Evolutionary conservation across 2,329 filamentous ascomycete genomes (phyloP).

Genomic region (Sclerotinia trifoliorum): DNA sequence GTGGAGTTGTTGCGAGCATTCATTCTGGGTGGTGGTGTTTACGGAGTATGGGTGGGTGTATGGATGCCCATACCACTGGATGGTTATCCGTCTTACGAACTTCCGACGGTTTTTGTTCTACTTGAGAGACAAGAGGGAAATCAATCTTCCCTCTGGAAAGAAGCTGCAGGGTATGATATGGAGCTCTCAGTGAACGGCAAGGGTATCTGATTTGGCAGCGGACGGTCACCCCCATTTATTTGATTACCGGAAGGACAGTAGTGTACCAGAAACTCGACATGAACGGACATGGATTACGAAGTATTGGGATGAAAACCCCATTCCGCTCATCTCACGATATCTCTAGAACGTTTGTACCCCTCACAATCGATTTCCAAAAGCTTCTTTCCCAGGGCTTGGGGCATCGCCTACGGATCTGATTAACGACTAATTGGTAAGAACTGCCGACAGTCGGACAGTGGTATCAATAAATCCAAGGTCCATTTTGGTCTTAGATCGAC

Average conservation of each 20-base stretch:
- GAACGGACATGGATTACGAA: conserved; percentile 9
- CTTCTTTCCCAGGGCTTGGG: conserved; percentile 6
- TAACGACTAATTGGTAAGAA: conserved; percentile 23
- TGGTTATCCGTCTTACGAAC: conserved; percentile 15
- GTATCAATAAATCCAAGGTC: conserved; percentile 4
- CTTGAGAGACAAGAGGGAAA: conserved; percentile 18
- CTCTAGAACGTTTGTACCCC: conserved; percentile 12
- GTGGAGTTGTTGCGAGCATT: neutral
- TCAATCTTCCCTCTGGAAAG: neutral
- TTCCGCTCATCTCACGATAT: conserved; percentile 13
- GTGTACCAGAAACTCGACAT: conserved; percentile 8
- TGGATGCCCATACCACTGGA: conserved; percentile 21
- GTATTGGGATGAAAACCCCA: conserved; percentile 5
- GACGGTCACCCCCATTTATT: conserved; percentile 5
- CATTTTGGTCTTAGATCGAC: conserved; percentile 14
- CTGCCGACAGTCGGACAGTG: conserved; percentile 15
- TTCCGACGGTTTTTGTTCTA: conserved; percentile 8
- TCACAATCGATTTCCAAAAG: conserved; percentile 11
- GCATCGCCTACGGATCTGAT: neutral
- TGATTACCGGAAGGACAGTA: neutral
- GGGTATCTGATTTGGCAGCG: conserved; percentile 14
- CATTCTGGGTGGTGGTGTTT: neutral
- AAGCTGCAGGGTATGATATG: conserved; percentile 6
- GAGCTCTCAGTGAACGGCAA: neutral
- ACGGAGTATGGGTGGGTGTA: neutral